Evolutionary conservation across 495 filamentous ascomycete genomes (phyloP).

Genomic region (Xylaria castorea): DNA sequence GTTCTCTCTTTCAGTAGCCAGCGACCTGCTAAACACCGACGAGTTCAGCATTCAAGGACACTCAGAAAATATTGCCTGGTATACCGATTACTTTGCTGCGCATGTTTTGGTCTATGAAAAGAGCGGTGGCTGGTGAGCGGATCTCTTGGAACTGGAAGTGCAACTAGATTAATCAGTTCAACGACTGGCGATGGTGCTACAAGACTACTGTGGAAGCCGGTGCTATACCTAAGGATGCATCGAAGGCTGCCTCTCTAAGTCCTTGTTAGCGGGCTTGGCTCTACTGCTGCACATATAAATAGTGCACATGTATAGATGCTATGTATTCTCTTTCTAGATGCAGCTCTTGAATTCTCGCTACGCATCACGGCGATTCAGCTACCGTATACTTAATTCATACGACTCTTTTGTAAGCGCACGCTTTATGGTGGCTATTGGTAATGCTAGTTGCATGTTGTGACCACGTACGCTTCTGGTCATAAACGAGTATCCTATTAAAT

Average conservation of each 20-base stretch:
- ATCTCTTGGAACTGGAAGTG: slow-evolving; percentile 56
- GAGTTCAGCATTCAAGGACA: slow-evolving; percentile 48
- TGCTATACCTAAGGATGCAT: slow-evolving; percentile 50
- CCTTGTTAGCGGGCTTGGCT: background rate
- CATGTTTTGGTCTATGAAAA: slow-evolving; percentile 63
- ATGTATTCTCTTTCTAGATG: background rate
- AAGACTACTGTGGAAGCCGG: slow-evolving; percentile 54
- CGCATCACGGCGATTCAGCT: too few relatives aligned
- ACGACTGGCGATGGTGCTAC: slow-evolving; percentile 33
- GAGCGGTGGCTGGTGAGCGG: slow-evolving; percentile 62
- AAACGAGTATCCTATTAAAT: too few relatives aligned
- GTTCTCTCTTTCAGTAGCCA: slow-evolving; percentile 47
- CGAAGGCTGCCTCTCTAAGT: slow-evolving; percentile 1
- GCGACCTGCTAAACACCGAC: slow-evolving; percentile 50
- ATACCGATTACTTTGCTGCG: slow-evolving; percentile 62
- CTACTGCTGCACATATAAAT: background rate
- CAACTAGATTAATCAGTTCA: slow-evolving; percentile 56
- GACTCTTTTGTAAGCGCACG: too few relatives aligned
- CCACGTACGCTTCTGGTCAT: too few relatives aligned
- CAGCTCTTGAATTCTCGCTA: too few relatives aligned
- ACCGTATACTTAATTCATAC: too few relatives aligned
- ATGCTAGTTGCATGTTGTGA: too few relatives aligned
- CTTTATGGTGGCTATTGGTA: too few relatives aligned
- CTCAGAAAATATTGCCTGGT: slow-evolving; percentile 55
- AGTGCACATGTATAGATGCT: background rate